A percentile compares a stretch with the other conserved stretches of the same genome.
Conservation (phyloP, 805 yeast species). For the Cyberlindnera lachancei region DNA sequence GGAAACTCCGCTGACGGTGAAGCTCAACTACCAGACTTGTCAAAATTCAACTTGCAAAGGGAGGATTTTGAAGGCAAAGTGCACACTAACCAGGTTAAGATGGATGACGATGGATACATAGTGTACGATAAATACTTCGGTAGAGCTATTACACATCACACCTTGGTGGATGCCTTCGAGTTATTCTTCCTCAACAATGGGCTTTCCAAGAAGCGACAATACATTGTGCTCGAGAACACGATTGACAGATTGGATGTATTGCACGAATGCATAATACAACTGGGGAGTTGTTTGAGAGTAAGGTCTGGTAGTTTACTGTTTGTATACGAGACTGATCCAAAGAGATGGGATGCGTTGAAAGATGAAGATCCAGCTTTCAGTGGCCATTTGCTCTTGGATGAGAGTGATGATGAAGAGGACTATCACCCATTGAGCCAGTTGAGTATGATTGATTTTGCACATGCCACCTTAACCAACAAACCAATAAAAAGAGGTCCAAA, state of each 20-base stretch:
- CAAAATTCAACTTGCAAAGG: too few species aligned
- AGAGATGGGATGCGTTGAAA: constrained; percentile 40
- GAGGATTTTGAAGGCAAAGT: constrained; percentile 8
- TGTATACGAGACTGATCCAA: constrained; percentile 60
- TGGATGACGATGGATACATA: constrained; percentile 34
- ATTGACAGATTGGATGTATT: constrained; percentile 56
- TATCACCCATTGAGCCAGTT: constrained; percentile 45
- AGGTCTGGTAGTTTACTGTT: constrained; percentile 68
- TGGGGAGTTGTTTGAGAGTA: constrained; percentile 46
- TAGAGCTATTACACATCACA: constrained; percentile 39
- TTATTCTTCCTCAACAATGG: constrained; percentile 36
- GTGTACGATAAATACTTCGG: constrained; percentile 68
- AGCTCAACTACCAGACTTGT: constrained; percentile 11
- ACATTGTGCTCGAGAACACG: constrained; percentile 37
- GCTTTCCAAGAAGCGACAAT: constrained; percentile 26
- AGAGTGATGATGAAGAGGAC: constrained; percentile 26
- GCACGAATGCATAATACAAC: constrained; percentile 52
- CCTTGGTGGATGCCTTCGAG: constrained; percentile 37
- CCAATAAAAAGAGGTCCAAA: too few species aligned
- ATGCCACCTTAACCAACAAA: constrained; percentile 54
- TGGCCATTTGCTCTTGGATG: constrained; percentile 27
- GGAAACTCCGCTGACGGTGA: too few species aligned
- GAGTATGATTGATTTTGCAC: constrained; percentile 85
- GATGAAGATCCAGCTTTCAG: constrained; percentile 33
- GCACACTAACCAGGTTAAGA: too few species aligned